These are phyloP conservation scores for Leucosporidium yakuticum DNA, from an alignment of 768 basidiomycete genomes.

Conservation along the genomic window DNA sequence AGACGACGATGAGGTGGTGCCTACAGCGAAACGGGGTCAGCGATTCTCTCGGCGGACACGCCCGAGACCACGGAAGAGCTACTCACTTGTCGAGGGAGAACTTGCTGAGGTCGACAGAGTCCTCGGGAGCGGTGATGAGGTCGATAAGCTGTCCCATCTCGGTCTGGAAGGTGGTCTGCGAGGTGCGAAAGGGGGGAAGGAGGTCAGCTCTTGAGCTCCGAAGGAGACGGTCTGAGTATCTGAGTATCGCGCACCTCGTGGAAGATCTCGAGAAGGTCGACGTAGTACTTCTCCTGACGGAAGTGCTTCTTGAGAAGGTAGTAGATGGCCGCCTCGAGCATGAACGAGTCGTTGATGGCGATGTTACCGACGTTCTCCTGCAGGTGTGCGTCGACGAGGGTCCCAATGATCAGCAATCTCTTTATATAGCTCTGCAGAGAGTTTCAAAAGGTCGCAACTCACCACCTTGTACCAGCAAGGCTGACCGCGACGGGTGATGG, in stretches of 20 bases:
- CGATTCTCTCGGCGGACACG: background rate
- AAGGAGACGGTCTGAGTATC: background rate
- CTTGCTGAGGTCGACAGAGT: slow-evolving; percentile 72
- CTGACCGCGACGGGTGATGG: slow-evolving; percentile 86
- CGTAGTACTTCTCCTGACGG: slow-evolving; percentile 70
- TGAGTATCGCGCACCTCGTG: slow-evolving; percentile 56
- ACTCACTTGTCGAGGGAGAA: slow-evolving; percentile 78
- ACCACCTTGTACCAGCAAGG: slow-evolving; percentile 83
- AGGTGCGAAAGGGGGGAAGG: background rate
- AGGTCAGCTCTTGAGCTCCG: background rate
- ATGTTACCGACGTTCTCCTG: slow-evolving; percentile 61
- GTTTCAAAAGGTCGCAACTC: slow-evolving; percentile 25
- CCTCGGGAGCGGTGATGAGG: slow-evolving; percentile 89
- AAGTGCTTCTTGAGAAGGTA: slow-evolving; percentile 81
- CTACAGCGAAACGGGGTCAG: slow-evolving; percentile 45
- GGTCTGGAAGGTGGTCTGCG: slow-evolving; percentile 68
- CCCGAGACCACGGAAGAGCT: background rate
- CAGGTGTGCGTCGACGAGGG: background rate
- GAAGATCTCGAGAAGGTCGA: slow-evolving; percentile 83
- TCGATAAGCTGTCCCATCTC: slow-evolving; percentile 96
- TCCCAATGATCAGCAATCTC: background rate
- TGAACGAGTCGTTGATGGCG: slow-evolving; percentile 93
- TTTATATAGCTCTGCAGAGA: background rate
- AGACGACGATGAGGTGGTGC: slow-evolving; percentile 85
- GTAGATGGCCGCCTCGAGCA: slow-evolving; percentile 93